These are phyloP conservation scores for Corrigiola litoralis DNA, from an alignment of 179 eudicot genomes.

Conservation along the genomic window DNA sequence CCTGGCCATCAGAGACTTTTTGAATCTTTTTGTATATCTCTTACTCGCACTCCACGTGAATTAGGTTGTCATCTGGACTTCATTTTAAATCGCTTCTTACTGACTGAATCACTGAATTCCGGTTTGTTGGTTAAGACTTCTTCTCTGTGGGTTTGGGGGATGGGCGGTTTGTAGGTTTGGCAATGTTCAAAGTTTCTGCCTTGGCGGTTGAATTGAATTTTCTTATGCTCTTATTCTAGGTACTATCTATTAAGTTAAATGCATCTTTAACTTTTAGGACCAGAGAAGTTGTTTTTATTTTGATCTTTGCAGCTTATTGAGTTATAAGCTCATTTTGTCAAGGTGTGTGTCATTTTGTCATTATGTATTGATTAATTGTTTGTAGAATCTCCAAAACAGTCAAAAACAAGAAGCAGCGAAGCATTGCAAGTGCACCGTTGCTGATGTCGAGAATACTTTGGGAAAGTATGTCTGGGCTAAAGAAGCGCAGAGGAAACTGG, in stretches of 20 bases:
- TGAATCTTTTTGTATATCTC: not conserved
- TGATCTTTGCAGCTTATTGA: not conserved
- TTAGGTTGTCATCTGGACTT: not conserved
- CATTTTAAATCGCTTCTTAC: not conserved
- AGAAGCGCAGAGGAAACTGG: conserved; percentile 70
- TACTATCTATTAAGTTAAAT: not conserved
- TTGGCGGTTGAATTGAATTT: not conserved
- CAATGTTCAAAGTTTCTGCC: not conserved
- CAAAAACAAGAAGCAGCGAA: conserved; percentile 90
- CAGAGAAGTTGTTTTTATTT: not conserved
- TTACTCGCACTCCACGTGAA: not conserved
- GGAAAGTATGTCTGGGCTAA: conserved; percentile 85
- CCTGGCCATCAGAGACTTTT: too few relatives aligned
- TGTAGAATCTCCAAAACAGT: conserved; percentile 50
- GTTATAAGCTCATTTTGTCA: not conserved
- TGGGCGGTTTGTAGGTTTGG: not conserved
- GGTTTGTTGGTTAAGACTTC: not conserved
- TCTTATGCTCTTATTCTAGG: not conserved
- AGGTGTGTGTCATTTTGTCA: conserved; percentile 11
- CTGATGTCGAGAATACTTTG: conserved; percentile 70
- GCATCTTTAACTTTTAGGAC: not conserved
- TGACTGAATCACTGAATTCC: not conserved
- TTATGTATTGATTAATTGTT: conserved; percentile 16
- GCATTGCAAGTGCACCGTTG: conserved; percentile 70
- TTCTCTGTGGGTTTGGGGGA: not conserved